A percentile compares a stretch with the other conserved stretches of the same genome.
Conservation (phyloP, 2,329 filamentous ascomycete species). For the Harringtonia aguacate region DNA sequence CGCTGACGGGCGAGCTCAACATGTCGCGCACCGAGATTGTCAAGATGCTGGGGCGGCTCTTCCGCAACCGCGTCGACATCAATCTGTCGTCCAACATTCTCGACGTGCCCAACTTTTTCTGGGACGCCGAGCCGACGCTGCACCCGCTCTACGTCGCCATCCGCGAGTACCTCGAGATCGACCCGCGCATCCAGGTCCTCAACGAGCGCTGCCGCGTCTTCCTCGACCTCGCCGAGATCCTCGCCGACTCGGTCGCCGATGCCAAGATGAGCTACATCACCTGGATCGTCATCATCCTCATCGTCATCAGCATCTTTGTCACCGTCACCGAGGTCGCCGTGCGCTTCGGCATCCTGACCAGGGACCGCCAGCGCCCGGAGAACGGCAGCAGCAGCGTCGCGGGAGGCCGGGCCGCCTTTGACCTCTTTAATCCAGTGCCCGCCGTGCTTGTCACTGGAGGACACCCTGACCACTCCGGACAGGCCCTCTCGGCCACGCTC, state of each 20-base stretch:
- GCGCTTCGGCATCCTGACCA: slow-evolving; percentile 64
- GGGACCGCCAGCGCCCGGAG: slow-evolving; percentile 18
- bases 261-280: slow-evolving; percentile 94
- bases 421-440: neutral
- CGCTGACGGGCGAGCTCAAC: slow-evolving; percentile 78
- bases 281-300: slow-evolving; percentile 96
- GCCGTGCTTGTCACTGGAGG: no score
- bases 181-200: slow-evolving; percentile 87
- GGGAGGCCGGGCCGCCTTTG: neutral
- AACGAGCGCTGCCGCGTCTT: slow-evolving; percentile 97
- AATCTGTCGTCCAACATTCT: slow-evolving; percentile 96
- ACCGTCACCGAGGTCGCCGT: slow-evolving; percentile 84
- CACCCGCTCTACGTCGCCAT: slow-evolving; percentile 91
- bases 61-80: slow-evolving; percentile 91
- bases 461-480: no score
- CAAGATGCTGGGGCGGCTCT: slow-evolving; percentile 79
- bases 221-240: slow-evolving; percentile 87
- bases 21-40: slow-evolving; percentile 91
- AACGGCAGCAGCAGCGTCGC: neutral
- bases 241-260: slow-evolving; percentile 85
- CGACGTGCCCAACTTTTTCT: slow-evolving; percentile 95
- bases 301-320: slow-evolving; percentile 80
- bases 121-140: slow-evolving; percentile 91
- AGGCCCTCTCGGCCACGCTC: neutral
- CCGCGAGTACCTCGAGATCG: slow-evolving; percentile 95